Percentiles rank a stretch among this genome's conserved stretches.
phyloP scores from a whole-genome alignment of 2,329 filamentous ascomycete genomes.

The Claviceps paspali region DNA sequence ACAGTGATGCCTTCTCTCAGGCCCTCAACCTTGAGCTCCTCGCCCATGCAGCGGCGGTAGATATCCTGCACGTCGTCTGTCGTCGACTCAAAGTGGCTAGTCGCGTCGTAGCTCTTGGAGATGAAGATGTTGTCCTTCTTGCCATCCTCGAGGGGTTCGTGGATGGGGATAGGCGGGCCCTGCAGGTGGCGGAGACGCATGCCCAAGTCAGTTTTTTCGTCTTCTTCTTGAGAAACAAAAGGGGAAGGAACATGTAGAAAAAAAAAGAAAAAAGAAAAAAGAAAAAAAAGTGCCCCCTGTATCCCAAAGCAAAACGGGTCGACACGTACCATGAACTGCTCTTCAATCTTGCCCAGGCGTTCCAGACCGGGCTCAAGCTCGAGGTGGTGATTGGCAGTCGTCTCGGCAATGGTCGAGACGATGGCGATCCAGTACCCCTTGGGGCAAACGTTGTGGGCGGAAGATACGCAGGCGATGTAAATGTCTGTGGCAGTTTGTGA shows the following conservation, averaged over 20 bases:
- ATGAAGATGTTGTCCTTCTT: slow-evolving; percentile 86
- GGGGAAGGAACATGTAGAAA: neutral
- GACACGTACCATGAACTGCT: slow-evolving; percentile 72
- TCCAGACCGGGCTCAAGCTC: slow-evolving; percentile 89
- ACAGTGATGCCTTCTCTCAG: slow-evolving; percentile 67
- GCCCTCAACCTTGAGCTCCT: slow-evolving; percentile 78
- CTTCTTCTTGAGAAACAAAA: neutral
- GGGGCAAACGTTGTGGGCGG: slow-evolving; percentile 93
- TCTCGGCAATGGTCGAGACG: slow-evolving; percentile 93
- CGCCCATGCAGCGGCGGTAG: slow-evolving; percentile 67
- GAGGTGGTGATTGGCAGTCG: slow-evolving; percentile 80
- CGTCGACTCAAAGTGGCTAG: slow-evolving; percentile 89
- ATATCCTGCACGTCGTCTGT: slow-evolving; percentile 90
- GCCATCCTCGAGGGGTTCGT: slow-evolving; percentile 76
- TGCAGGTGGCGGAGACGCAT: slow-evolving; percentile 12
- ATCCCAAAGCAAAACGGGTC: neutral
- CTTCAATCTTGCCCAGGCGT: slow-evolving; percentile 82
- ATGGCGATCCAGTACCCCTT: slow-evolving; percentile 99
- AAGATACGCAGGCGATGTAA: slow-evolving; percentile 91
- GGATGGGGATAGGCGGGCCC: slow-evolving; percentile 78
- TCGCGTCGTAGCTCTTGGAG: slow-evolving; percentile 96
- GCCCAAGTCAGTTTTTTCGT: neutral
- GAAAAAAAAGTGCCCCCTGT: neutral
- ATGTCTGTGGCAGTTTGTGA: slow-evolving; percentile 62
- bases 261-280: no score